A percentile compares a stretch with the other conserved stretches of the same genome.
phyloP scores from a whole-genome alignment of 768 basidiomycete genomes.

The Podaxis carcinomalis region DNA sequence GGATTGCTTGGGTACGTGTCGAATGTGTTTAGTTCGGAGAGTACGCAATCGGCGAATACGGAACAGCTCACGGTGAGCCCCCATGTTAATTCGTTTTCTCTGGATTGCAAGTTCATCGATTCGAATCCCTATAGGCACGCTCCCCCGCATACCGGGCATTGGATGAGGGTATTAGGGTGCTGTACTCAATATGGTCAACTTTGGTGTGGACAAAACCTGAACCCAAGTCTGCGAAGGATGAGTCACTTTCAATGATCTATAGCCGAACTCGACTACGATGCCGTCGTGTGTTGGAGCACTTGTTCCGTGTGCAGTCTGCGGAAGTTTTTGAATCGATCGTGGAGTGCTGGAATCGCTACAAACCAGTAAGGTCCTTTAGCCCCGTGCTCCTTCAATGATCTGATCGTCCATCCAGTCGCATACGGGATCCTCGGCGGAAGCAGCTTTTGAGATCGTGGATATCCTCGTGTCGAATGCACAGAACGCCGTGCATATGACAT shows the following conservation, averaged over 20 bases:
- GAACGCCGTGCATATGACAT: slow-evolving; percentile 82
- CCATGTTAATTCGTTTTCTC: not conserved
- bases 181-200: slow-evolving; percentile 73
- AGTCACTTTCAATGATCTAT: slow-evolving; percentile 65
- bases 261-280: slow-evolving; percentile 64
- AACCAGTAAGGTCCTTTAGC: slow-evolving; percentile 33
- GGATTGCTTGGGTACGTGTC: slow-evolving; percentile 89
- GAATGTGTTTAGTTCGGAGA: slow-evolving; percentile 84
- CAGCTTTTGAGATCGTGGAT: slow-evolving; percentile 81
- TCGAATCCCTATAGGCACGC: slow-evolving; percentile 42
- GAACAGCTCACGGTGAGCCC: slow-evolving; percentile 55
- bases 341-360: slow-evolving; percentile 73
- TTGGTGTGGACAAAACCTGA: slow-evolving; percentile 45
- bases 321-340: slow-evolving; percentile 85
- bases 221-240: slow-evolving; percentile 53
- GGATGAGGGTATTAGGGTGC: slow-evolving; percentile 74
- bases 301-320: slow-evolving; percentile 75
- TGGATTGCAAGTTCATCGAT: not conserved
- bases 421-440: slow-evolving; percentile 35
- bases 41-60: slow-evolving; percentile 35
- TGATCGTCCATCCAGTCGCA: slow-evolving; percentile 24
- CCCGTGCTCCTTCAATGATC: not conserved
- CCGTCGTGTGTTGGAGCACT: slow-evolving; percentile 75
- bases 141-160: slow-evolving; percentile 76
- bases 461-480: slow-evolving; percentile 81